Base-by-base conservation (phyloP, 2,329 filamentous ascomycete species). In the Phyllosticta capitalensis region DNA sequence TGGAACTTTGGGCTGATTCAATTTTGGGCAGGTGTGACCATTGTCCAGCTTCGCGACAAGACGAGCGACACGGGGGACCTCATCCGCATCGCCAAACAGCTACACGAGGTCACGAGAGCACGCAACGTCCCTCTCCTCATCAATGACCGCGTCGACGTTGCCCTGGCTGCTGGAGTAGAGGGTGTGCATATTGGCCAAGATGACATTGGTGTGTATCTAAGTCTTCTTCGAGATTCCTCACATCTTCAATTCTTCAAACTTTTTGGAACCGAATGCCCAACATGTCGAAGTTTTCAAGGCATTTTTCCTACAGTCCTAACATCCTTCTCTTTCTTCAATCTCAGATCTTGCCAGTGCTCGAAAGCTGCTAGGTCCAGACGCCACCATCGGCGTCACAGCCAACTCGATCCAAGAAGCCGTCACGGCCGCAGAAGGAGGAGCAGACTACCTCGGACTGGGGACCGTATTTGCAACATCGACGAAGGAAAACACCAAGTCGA, bases 121-220 rank as follows among this genome's bases (percentile, higher is more conserved):
- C 79, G 88, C 68, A 78, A 79, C 17, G 83, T 96, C 2, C 92
- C 92, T 28, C 81, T 97, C 60, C 78, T 97, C 58, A 91, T 97
- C 77, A 97, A 97, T 70, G 94, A 97, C 71, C 85, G 92, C 12
- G 83, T 96, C 5, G 92, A 96, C 70, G 89, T 97, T 24, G 92
- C 91, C 9, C 80, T 90, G 19, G 91, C 90, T 14, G 82, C 92
- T 51, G 89, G 85, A 12, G 94, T 89, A 60, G 92, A 96, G 75
- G 94, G 94, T 52, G 90, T 96, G 9, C 94, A 97, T 72, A 83
- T 97, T 55, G 94, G 94, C 6, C 92, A 97, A 76, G 92, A 96
- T 80, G 92, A 97, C 72, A 86, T 96, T 79, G 79, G 87, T 89
- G 72, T 55, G 58, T 30, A 2, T 38, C 21, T 20, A 9, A 2